phyloP scores from a whole-genome alignment of 805 yeast species.

The Lachancea kluyveri region DNA sequence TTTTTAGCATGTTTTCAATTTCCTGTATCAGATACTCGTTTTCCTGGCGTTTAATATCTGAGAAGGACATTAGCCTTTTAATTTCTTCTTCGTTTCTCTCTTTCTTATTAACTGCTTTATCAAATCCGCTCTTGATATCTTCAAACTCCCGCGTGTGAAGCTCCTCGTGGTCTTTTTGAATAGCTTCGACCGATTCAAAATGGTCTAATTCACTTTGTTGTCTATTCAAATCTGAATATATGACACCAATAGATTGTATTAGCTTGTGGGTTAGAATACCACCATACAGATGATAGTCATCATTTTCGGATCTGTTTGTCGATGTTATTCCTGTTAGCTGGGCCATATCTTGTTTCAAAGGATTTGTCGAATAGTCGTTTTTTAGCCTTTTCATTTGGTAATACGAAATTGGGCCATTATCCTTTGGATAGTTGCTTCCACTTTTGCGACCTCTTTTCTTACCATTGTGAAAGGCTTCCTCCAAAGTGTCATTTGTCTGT shows the following conservation, averaged over 20 bases:
- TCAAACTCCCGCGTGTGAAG: conserved; percentile 40
- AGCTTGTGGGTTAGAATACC: conserved; percentile 57
- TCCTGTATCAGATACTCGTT: conserved; percentile 26
- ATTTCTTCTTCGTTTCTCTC: conserved; percentile 28
- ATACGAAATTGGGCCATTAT: conserved; percentile 28
- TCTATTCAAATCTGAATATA: conserved; percentile 38
- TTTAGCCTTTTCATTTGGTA: conserved; percentile 59
- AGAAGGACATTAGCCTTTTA: conserved; percentile 20
- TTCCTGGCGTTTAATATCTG: conserved; percentile 20
- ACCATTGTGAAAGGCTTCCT: conserved; percentile 28
- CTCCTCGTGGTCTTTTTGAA: conserved; percentile 38
- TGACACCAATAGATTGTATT: conserved; percentile 47
- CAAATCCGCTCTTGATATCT: conserved; percentile 41
- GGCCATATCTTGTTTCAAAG: conserved; percentile 48
- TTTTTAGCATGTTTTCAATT: conserved; percentile 23
- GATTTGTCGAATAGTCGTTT: conserved; percentile 65
- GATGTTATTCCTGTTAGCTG: conserved; percentile 45
- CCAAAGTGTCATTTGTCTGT: conserved; percentile 37
- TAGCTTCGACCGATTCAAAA: conserved; percentile 35
- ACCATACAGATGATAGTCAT: conserved; percentile 29
- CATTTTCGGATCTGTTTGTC: conserved; percentile 32
- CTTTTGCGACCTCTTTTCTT: conserved; percentile 25
- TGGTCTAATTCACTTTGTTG: conserved; percentile 43
- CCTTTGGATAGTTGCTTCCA: conserved; percentile 11
- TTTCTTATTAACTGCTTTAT: conserved; percentile 33